phyloP scores from a whole-genome alignment of 1,139 yeast genomes.

The Zygotorulaspora mrakii region DNA sequence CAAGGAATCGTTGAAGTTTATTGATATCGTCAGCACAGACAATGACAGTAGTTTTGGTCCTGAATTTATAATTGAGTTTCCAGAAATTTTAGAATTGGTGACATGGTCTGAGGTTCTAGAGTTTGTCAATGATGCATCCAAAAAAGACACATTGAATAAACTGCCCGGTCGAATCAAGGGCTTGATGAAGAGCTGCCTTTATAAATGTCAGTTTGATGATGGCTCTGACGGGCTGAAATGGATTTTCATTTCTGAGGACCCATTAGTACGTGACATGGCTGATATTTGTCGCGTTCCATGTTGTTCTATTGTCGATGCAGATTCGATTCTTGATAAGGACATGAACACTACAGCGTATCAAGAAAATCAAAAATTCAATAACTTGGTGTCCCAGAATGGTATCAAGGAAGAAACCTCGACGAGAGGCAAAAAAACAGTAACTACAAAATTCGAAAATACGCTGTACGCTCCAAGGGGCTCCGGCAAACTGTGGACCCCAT shows the following conservation, averaged over 20 bases:
- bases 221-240: conserved; percentile 24
- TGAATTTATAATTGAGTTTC: conserved; percentile 30
- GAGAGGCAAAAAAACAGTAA: conserved; percentile 28
- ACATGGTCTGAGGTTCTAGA: conserved; percentile 31
- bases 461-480: conserved; percentile 35
- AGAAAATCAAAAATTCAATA: conserved; percentile 29
- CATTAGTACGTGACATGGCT: conserved; percentile 27
- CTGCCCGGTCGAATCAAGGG: conserved; percentile 31
- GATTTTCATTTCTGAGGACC: conserved; percentile 35
- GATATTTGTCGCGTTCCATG: conserved; percentile 29
- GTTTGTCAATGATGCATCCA: conserved; percentile 15
- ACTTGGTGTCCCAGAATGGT: conserved; percentile 24
- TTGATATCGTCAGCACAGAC: conserved; percentile 23
- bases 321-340: conserved; percentile 28
- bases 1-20: conserved; percentile 31
- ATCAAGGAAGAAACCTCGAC: conserved; percentile 19
- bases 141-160: conserved; percentile 21
- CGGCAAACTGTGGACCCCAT: conserved; percentile 35
- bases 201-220: conserved; percentile 29
- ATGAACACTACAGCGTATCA: conserved; percentile 27
- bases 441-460: conserved; percentile 29
- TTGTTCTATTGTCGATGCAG: conserved; percentile 33
- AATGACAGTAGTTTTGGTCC: conserved; percentile 11
- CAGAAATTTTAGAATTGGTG: conserved; percentile 30
- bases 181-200: conserved; percentile 32